Evolutionary conservation across 2,329 filamentous ascomycete genomes (phyloP).

Genomic region (Claviceps quebecensis): DNA sequence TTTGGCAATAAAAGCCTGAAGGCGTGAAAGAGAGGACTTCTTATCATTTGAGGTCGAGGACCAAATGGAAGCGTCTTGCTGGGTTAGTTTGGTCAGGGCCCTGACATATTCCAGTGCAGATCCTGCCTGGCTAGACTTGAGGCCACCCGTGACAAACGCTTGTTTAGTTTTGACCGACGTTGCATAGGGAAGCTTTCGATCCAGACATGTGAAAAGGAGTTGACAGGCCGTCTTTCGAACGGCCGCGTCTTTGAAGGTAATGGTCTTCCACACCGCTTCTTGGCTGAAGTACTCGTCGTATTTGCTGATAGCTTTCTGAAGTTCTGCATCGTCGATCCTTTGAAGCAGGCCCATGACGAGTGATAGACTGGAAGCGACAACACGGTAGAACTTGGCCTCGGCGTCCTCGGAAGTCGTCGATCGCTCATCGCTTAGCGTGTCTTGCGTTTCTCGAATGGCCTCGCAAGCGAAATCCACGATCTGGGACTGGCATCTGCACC

Average conservation of each 20-base stretch:
- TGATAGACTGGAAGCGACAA: constrained; percentile 43
- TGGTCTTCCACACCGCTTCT: constrained; percentile 51
- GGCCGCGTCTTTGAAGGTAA: constrained; percentile 45
- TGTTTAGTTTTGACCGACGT: constrained; percentile 38
- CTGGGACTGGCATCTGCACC: constrained; percentile 65
- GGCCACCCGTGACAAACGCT: constrained; percentile 55
- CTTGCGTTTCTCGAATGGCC: constrained; percentile 64
- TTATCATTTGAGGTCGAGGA: constrained; percentile 36
- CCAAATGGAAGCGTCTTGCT: constrained; percentile 57
- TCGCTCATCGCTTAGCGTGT: constrained; percentile 79
- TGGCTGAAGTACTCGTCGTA: constrained; percentile 56
- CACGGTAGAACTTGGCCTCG: constrained; percentile 70
- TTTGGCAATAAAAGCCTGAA: constrained; percentile 63
- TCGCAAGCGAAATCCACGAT: constrained; percentile 73
- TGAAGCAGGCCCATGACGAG: constrained; percentile 40
- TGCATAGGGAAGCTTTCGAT: constrained; percentile 32
- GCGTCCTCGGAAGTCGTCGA: constrained; percentile 75
- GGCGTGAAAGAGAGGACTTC: constrained; percentile 36
- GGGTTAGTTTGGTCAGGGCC: constrained; percentile 52
- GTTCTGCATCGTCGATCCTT: constrained; percentile 31
- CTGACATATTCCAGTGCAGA: constrained; percentile 61
- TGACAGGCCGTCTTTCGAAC: constrained; percentile 39
- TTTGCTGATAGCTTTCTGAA: constrained; percentile 43
- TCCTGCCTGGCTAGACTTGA: constrained; percentile 57
- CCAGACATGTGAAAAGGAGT: constrained; percentile 34